A percentile compares a stretch with the other conserved stretches of the same genome.
phyloP scores from a whole-genome alignment of 2,329 filamentous ascomycete species.

The Blumeriella jaapii region DNA sequence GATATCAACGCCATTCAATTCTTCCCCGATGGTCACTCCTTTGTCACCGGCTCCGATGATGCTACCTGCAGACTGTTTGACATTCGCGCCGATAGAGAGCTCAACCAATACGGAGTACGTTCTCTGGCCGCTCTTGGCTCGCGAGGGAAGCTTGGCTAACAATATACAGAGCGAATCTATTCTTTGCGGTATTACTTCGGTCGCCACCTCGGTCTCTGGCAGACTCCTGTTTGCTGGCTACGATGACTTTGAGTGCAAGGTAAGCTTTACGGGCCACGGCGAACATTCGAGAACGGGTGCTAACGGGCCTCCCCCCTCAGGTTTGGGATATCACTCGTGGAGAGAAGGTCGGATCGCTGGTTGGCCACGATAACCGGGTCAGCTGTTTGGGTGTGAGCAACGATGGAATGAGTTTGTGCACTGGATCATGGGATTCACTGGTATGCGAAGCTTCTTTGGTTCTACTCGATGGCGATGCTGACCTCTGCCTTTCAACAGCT shows the following conservation, averaged over 20 bases:
- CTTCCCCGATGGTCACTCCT: constrained; percentile 97
- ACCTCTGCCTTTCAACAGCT: constrained; percentile 42
- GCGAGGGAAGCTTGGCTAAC: constrained; percentile 13
- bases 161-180: constrained; percentile 76
- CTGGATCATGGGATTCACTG: constrained; percentile 97
- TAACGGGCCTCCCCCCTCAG: constrained; percentile 35
- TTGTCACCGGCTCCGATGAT: constrained; percentile 95
- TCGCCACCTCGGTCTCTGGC: constrained; percentile 94
- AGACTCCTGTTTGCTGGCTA: constrained; percentile 93
- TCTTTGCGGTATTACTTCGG: constrained; percentile 94
- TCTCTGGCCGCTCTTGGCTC: constrained; percentile 1
- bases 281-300: not conserved
- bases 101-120: constrained; percentile 58
- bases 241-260: constrained; percentile 99
- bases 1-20: constrained; percentile 99
- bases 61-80: constrained; percentile 96
- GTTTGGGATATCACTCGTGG: constrained; percentile 97
- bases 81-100: constrained; percentile 81
- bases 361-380: constrained; percentile 96
- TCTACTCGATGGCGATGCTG: constrained; percentile 17
- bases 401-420: constrained; percentile 97
- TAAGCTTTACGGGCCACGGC: constrained; percentile 34
- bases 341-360: constrained; percentile 91
- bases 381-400: constrained; percentile 98
- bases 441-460: constrained; percentile 43